Base-by-base conservation (phyloP, 106 monocot species). In the Dendrobium catenatum region DNA sequence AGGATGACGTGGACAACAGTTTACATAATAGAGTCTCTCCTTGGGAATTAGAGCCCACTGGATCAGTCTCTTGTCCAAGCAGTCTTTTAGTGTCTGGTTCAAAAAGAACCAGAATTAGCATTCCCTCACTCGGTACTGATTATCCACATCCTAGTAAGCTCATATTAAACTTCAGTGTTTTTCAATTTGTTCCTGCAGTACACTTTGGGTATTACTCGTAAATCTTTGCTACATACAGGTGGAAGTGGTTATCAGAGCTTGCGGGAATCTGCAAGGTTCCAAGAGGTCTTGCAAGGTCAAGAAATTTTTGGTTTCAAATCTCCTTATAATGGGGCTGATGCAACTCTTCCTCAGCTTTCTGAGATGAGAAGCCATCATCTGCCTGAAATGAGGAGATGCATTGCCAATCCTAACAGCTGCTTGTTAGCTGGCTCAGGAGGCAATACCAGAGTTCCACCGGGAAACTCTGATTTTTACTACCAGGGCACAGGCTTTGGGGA, bases 221-320 rank as follows among this genome's bases (percentile, higher is more conserved):
- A 74, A 42, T n/a, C 74, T 22, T 9, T 5, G 0, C 13, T 11
- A 2, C 15, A 9, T 19, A 17, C 78, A 74, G 68, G 31, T 24
- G 95, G 95, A 74, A 29, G 89, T 78, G 85, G 77, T 49, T 80
- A 15, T 87, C 42, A 68, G 78, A 88, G 88, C 87, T 93, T 82
- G 54, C 68, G 77, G 83, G 93, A 90, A 88, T 83, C 88, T 56
- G 79, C 88, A 75, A 90, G 90, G 75, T 93, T 85, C 88, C 88
- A 83, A 73, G 87, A 90, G 90, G 93, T 93, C 93, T 90, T 90
- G 93, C 93, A 93, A 93, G 88, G 93, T 93, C 93, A 93, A 93
- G 93, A 93, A 93, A 83, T 89, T 72, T 74, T 80, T 17, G 83
- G 90, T 85, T 85, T 85, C 68, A 79, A 82, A 82, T 42, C 86